Conservation (phyloP, 2,329 filamentous ascomycete genomes). For the Simplicillium sp. region DNA sequence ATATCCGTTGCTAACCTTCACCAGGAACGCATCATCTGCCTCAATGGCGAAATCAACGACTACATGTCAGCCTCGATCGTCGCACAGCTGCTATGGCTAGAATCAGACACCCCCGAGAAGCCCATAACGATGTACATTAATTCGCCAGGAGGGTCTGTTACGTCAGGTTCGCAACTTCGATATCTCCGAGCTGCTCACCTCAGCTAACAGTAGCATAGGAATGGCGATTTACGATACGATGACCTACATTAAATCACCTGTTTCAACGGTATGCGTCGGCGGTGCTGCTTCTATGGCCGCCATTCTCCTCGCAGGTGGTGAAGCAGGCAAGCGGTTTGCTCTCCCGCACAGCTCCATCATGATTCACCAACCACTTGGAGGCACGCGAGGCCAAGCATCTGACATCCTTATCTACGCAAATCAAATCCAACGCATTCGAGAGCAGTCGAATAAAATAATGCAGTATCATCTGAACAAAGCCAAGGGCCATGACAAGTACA, state of each 20-base stretch:
- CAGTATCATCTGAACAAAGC: slow-evolving; percentile 72
- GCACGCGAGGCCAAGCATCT: slow-evolving; percentile 53
- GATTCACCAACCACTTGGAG: slow-evolving; percentile 90
- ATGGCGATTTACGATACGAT: slow-evolving; percentile 97
- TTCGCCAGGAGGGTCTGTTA: slow-evolving; percentile 87
- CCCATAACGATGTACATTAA: slow-evolving; percentile 98
- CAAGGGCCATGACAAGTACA: slow-evolving; percentile 66
- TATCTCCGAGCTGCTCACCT: background rate
- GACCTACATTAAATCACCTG: slow-evolving; percentile 88
- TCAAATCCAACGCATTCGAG: slow-evolving; percentile 81
- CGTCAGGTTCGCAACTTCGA: slow-evolving; percentile 36
- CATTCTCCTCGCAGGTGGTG: slow-evolving; percentile 76
- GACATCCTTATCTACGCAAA: slow-evolving; percentile 97
- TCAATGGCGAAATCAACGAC: slow-evolving; percentile 88
- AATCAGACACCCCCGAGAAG: slow-evolving; percentile 91
- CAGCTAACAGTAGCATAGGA: slow-evolving; percentile 23
- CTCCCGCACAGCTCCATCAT: slow-evolving; percentile 93
- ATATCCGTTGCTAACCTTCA: background rate
- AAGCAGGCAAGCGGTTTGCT: slow-evolving; percentile 75
- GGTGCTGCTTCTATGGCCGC: slow-evolving; percentile 94
- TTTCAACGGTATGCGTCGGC: slow-evolving; percentile 90
- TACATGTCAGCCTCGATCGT: slow-evolving; percentile 88
- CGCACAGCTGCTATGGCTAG: slow-evolving; percentile 92
- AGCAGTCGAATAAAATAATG: slow-evolving; percentile 86
- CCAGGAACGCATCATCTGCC: slow-evolving; percentile 84